Evolutionary conservation across 2,329 filamentous ascomycete genomes (phyloP), one percentile per base, ranked within the genome.

Genomic region (Lasiodiplodia hormozganensis): DNA sequence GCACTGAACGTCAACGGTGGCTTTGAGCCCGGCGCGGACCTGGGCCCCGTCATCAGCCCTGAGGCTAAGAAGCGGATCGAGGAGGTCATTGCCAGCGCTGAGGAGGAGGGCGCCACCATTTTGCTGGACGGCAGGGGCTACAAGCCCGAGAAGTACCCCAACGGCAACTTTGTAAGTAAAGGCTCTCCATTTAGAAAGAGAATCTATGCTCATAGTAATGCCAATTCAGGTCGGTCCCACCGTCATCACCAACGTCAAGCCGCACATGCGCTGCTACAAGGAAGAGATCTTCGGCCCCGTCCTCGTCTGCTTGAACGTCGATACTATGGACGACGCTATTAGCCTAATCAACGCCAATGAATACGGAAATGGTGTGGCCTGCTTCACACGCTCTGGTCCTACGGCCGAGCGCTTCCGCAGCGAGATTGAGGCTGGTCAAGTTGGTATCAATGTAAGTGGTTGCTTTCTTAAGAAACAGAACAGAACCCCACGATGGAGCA

Each of bases 261-360:
- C 89, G 4, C 85, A 91, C 72, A 96, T 96, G 93, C 87, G 86
- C 73, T 96, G 93, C 85, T 96, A 96, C 84, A 88, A 82, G 70
- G 90, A 96, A 80, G 92, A 96, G 81, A 93, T 96, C 76, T 96
- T 96, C 72, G 92, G 92, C 2, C 92, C 92, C 2, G 92, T 96
- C 11, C 86, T 96, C 21, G 91, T 96, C 68, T 94, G 91, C 82
- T 83, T 96, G 71, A 92, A 92, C 75, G 90, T 91, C 21, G 87
- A 90, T 52, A 93, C 91, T 6, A 86, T 95, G 67, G 91, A 94
- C 76, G 91, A 93, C 65, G 92, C 92, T 47, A 90, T 96, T 74
- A 87, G 91, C 38, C 83, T 94, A 71, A 94, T 96, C 84, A 96
- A 96, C 83, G 85, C 83, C 70, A 96, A 96, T 82, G 91, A 94